Evolutionary conservation across 345 rosid species (phyloP).

Genomic region (Eucalyptus virginea): DNA sequence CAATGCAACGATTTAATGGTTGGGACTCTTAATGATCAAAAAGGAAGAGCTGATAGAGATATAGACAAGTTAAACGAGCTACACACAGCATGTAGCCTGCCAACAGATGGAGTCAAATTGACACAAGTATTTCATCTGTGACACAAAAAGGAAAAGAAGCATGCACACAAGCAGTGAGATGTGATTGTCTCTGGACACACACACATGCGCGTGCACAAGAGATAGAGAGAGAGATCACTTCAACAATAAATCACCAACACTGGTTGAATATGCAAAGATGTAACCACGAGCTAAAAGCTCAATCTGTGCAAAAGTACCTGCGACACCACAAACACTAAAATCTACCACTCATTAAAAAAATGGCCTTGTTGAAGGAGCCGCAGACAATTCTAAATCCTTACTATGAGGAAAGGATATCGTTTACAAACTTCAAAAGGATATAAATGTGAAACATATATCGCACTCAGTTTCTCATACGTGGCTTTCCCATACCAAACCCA

Average conservation of each 20-base stretch:
- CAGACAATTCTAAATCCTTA: background rate
- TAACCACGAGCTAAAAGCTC: background rate
- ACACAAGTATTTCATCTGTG: background rate
- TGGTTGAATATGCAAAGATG: background rate
- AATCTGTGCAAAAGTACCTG: background rate
- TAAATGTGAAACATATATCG: background rate
- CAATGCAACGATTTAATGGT: background rate
- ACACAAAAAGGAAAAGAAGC: background rate
- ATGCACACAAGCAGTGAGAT: background rate
- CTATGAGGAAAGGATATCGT: background rate
- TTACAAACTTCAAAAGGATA: background rate
- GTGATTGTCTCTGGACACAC: background rate
- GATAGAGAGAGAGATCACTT: background rate
- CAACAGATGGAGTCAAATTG: background rate
- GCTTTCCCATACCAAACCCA: background rate
- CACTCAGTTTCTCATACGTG: background rate
- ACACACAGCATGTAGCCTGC: background rate
- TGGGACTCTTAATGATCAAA: background rate
- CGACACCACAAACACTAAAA: background rate
- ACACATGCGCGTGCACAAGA: fast-evolving
- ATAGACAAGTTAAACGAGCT: background rate
- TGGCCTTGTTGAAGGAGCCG: background rate
- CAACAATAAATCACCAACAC: background rate
- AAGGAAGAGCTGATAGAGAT: background rate
- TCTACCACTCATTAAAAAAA: background rate